A percentile compares a stretch with the other conserved stretches of the same genome.
phyloP scores from a whole-genome alignment of 345 rosid genomes.

The Rhodamnia rubescens region DNA sequence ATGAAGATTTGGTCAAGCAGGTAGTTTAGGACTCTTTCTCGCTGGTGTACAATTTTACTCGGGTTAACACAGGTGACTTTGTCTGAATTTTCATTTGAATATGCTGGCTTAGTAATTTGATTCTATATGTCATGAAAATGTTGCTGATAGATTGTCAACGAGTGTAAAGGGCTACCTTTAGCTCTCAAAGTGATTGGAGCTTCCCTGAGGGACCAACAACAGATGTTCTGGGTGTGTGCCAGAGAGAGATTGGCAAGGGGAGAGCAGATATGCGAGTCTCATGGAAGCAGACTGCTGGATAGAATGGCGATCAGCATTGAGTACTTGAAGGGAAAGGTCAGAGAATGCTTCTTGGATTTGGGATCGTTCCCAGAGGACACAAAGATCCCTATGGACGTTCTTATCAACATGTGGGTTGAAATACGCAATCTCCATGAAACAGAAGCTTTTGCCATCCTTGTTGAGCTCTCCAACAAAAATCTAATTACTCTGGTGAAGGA shows the following conservation, averaged over 20 bases:
- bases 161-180: constrained; percentile 89
- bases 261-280: constrained; percentile 67
- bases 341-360: constrained; percentile 81
- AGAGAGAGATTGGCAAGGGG: constrained; percentile 48
- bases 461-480: constrained; percentile 66
- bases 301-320: constrained; percentile 68
- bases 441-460: constrained; percentile 55
- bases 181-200: constrained; percentile 96
- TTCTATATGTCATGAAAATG: background rate
- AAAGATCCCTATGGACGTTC: constrained; percentile 78
- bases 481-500: constrained; percentile 82
- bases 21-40: constrained; percentile 16
- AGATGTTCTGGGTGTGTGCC: constrained; percentile 64
- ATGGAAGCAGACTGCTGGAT: constrained; percentile 52
- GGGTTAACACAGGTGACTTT: background rate
- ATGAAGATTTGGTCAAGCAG: constrained; percentile 52
- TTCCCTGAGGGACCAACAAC: constrained; percentile 49
- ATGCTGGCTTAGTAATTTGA: background rate
- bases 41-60: background rate
- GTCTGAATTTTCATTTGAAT: background rate
- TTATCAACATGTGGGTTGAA: constrained; percentile 85
- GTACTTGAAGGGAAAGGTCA: constrained; percentile 33
- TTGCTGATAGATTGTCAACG: constrained; percentile 47
- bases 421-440: constrained; percentile 46
- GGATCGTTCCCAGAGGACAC: constrained; percentile 96